phyloP scores from a whole-genome alignment of 2,329 filamentous ascomycete species.

The Aspergillus costaricaensis region DNA sequence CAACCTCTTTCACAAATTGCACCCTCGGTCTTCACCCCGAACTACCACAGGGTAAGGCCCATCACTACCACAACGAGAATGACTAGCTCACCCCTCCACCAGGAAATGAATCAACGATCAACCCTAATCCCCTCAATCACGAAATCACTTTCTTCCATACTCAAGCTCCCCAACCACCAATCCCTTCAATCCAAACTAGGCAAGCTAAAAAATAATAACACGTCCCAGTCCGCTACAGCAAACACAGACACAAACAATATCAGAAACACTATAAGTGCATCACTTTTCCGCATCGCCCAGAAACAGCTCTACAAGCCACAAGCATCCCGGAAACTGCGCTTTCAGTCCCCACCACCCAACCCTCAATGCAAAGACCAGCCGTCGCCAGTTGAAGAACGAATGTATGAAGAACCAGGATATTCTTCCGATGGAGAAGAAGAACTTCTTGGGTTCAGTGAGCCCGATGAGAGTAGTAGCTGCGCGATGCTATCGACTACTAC shows the following conservation, averaged over 20 bases:
- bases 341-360: not conserved
- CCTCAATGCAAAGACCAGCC: not conserved
- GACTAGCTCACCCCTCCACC: not conserved
- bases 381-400: not conserved
- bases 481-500: not conserved
- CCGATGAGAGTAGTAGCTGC: not conserved
- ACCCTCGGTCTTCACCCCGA: slow-evolving; percentile 33
- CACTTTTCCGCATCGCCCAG: slow-evolving; percentile 38
- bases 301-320: slow-evolving; percentile 24
- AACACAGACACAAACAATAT: slow-evolving; percentile 4
- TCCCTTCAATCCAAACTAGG: slow-evolving; percentile 18
- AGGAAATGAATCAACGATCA: slow-evolving; percentile 41
- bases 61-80: not conserved
- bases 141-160: slow-evolving; percentile 36
- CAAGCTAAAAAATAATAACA: slow-evolving; percentile 6
- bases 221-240: not conserved
- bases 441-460: not conserved
- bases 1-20: slow-evolving; percentile 27
- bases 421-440: not conserved
- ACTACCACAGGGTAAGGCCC: slow-evolving; percentile 33
- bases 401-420: not conserved
- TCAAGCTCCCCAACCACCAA: slow-evolving; percentile 26
- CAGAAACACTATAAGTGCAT: slow-evolving; percentile 27
- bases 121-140: slow-evolving; percentile 37
- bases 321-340: slow-evolving; percentile 12